phyloP scores from a whole-genome alignment of 2,329 filamentous ascomycete species.

The Fusarium neocosmosporiellum region DNA sequence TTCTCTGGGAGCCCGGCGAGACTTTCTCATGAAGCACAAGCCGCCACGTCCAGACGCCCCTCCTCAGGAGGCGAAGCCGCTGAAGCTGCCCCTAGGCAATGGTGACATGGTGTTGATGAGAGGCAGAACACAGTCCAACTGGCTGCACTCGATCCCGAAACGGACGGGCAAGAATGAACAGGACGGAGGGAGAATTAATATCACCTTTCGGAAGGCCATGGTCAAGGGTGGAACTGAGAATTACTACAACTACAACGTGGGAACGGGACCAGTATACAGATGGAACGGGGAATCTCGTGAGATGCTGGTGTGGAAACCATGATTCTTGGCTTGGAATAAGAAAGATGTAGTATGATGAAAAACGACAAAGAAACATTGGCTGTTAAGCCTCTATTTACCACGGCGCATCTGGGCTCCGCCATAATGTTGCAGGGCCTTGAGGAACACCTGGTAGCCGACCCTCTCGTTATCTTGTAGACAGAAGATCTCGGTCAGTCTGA shows the following conservation, averaged over 20 bases:
- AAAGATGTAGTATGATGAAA: not conserved
- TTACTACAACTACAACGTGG: conserved; percentile 87
- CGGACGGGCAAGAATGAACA: conserved; percentile 71
- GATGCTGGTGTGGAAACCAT: conserved; percentile 56
- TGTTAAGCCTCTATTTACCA: conserved; percentile 63
- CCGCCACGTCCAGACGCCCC: conserved; percentile 56
- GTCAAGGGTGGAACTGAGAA: conserved; percentile 81
- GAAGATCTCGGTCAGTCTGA: conserved; percentile 94
- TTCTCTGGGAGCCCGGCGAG: conserved; percentile 76
- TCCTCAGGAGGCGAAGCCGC: conserved; percentile 46
- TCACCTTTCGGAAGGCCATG: conserved; percentile 80
- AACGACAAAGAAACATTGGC: conserved; percentile 7
- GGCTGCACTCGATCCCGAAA: conserved; percentile 84
- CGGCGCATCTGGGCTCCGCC: conserved; percentile 90
- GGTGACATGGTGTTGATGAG: conserved; percentile 87
- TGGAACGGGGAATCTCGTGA: conserved; percentile 71
- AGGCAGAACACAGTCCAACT: conserved; percentile 78
- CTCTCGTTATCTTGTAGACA: conserved; percentile 79
- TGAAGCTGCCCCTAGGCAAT: conserved; percentile 67
- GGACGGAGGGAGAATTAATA: conserved; percentile 77
- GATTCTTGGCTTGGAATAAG: not conserved
- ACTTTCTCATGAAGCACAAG: conserved; percentile 86
- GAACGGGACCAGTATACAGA: conserved; percentile 72
- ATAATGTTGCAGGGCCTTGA: conserved; percentile 85
- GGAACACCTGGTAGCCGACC: conserved; percentile 94